A percentile compares a stretch with the other conserved stretches of the same genome.
These are phyloP conservation scores for Xanthoparmelia taractica DNA, from an alignment of 495 filamentous ascomycete species.

Conservation along the genomic window DNA sequence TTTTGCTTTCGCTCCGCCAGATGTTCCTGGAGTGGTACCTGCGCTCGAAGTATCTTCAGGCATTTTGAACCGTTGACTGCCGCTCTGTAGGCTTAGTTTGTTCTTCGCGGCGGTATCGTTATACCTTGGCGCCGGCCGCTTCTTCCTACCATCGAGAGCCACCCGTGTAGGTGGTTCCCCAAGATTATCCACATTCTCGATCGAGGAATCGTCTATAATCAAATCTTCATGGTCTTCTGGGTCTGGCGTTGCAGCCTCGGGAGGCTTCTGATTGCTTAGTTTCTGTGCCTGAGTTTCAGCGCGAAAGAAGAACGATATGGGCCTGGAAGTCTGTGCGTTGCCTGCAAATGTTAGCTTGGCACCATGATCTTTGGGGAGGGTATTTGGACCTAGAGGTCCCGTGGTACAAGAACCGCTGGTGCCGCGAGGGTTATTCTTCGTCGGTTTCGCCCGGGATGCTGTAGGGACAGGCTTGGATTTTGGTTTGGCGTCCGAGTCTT, in stretches of 20 bases:
- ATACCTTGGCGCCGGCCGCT: conserved; percentile 4
- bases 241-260: not conserved
- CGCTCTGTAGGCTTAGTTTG: conserved; percentile 1
- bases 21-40: not conserved
- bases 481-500: conserved; percentile 24
- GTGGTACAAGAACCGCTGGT: not conserved
- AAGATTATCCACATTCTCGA: conserved; percentile 26
- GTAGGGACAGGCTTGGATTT: conserved; percentile 19
- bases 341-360: conserved; percentile 11
- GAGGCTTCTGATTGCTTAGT: conserved; percentile 3
- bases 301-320: conserved; percentile 41
- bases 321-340: conserved; percentile 24
- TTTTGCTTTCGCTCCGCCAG: not conserved
- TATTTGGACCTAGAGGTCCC: conserved; percentile 5
- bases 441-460: conserved; percentile 8
- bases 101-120: not conserved
- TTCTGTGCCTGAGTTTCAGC: conserved; percentile 28
- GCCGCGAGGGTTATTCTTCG: not conserved
- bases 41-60: not conserved
- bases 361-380: conserved; percentile 13
- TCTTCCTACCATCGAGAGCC: conserved; percentile 23
- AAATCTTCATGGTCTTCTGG: conserved; percentile 33
- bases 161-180: conserved; percentile 13
- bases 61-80: conserved; percentile 22
- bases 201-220: conserved; percentile 37